These are phyloP conservation scores for Pogostemon cablin DNA, from an alignment of 257 asterid genomes.

Conservation along the genomic window DNA sequence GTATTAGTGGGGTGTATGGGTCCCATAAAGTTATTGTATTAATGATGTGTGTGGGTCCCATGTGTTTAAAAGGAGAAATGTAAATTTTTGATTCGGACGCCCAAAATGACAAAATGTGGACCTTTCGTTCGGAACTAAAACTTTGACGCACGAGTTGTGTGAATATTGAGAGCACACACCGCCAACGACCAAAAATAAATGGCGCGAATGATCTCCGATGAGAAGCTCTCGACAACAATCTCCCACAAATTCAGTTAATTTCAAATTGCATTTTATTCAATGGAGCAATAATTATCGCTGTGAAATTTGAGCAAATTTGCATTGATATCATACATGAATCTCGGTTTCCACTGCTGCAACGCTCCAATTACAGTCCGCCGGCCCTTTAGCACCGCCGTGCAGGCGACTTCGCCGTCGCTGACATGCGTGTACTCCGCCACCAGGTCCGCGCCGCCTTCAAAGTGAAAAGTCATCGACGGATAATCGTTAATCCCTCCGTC, in stretches of 20 bases:
- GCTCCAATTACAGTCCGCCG: conserved; percentile 18
- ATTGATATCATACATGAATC: background rate
- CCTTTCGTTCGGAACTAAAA: too few species aligned
- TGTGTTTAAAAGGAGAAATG: too few species aligned
- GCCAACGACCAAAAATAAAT: background rate
- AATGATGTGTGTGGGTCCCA: too few species aligned
- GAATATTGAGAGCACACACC: background rate
- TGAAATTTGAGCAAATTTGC: background rate
- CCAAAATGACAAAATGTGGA: too few species aligned
- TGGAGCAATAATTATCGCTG: conserved; percentile 7
- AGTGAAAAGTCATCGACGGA: conserved; percentile 15
- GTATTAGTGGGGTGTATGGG: too few species aligned
- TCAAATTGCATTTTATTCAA: background rate
- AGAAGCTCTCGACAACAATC: background rate
- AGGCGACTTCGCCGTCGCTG: conserved; percentile 8
- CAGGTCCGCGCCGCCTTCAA: conserved; percentile 7
- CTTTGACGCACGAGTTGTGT: too few species aligned
- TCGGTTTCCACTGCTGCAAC: conserved; percentile 6
- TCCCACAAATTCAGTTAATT: background rate
- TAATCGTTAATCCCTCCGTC: background rate
- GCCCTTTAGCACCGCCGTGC: conserved; percentile 22
- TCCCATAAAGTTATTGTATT: too few species aligned
- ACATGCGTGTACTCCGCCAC: conserved; percentile 6
- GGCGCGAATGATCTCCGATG: background rate
- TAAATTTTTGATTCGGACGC: too few species aligned